phyloP scores from a whole-genome alignment of 306 rosid species.

The Argentina anserina region DNA sequence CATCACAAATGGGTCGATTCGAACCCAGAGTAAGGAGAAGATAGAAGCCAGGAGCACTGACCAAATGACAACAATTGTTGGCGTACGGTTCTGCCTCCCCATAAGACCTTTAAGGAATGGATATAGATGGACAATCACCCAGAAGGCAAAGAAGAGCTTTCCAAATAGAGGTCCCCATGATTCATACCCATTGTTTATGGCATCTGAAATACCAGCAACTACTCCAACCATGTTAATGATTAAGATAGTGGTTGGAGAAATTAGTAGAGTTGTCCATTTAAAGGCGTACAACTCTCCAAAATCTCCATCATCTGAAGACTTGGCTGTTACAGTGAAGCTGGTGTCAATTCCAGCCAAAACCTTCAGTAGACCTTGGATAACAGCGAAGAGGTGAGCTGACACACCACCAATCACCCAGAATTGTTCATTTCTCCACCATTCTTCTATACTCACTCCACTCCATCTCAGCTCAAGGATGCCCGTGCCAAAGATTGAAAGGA shows the following conservation, averaged over 20 bases:
- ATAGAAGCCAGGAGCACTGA: conserved; percentile 90
- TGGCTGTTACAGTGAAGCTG: conserved; percentile 86
- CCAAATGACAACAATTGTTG: conserved; percentile 95
- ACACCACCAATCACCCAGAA: conserved; percentile 99
- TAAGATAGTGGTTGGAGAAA: conserved; percentile 88
- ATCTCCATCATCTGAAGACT: conserved; percentile 88
- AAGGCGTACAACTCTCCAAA: conserved; percentile 75
- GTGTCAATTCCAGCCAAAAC: conserved; percentile 88
- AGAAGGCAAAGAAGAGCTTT: conserved; percentile 89
- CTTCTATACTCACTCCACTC: conserved; percentile 98
- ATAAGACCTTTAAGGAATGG: conserved; percentile 97
- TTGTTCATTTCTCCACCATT: conserved; percentile 99
- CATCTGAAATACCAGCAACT: conserved; percentile 94
- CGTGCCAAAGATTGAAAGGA: conserved; percentile 75
- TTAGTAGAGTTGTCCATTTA: conserved; percentile 91
- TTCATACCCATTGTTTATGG: conserved; percentile 88
- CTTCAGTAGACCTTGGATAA: conserved; percentile 87
- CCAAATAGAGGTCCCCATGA: conserved; percentile 98
- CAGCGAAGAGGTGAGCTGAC: conserved; percentile 85
- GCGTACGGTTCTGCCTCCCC: conserved; percentile 97
- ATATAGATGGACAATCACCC: conserved; percentile 95
- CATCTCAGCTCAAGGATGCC: conserved; percentile 95
- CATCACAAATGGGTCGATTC: conserved; percentile 82
- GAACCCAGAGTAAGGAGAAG: conserved; percentile 94
- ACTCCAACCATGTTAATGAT: conserved; percentile 89